Base-by-base conservation (phyloP, 2,329 filamentous ascomycete species). In the Fusarium nelsonii region DNA sequence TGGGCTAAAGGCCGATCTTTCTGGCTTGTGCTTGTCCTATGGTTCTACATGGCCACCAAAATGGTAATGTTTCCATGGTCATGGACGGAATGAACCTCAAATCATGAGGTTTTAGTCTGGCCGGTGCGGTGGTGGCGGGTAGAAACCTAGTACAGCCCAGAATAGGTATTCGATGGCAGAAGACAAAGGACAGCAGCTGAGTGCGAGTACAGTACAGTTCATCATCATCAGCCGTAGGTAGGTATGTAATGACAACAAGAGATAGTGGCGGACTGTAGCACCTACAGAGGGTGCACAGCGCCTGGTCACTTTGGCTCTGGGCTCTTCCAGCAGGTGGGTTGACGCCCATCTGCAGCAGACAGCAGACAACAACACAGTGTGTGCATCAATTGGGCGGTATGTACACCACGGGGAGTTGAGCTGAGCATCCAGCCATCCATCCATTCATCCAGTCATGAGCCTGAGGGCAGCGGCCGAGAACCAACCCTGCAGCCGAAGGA, bases 31-130 rank as follows among this genome's bases (percentile, higher is more conserved):
- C 65, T 69, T 60, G 51, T 52, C 63, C 43, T 44, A 54, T 58
- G 51, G 65, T 63, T 66, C 66, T 69, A 67, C 66, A 69, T 39
- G 66, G 58, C 65, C 52, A 40, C 52, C 56, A 49, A 69, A 52
- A 69, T 62, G 61, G 66, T 65, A 57, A 69, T 68, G 50, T 20
- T 55, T 52, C 40, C 44, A 37, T 41, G 37, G 23, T 34, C 46
- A 53, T 50, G 49, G 37, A 28, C 56, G 62, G 63, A 68, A 67
- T 61, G 62, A 54, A 56, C 46, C 40, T 55, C 30, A 46, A 45
- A 69, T 51, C 62, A 66, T 63, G 40, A 69, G 54, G 10, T 63
- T 23, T 67, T 34, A 51, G 46, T 66, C 54, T 48, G 41, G 59
- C 52, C 49, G 56, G 55, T 34, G 54, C 40, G 58, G 50, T 68